phyloP scores from a whole-genome alignment of 352 stramenopile genomes.

The Phytophthora litchii region DNA sequence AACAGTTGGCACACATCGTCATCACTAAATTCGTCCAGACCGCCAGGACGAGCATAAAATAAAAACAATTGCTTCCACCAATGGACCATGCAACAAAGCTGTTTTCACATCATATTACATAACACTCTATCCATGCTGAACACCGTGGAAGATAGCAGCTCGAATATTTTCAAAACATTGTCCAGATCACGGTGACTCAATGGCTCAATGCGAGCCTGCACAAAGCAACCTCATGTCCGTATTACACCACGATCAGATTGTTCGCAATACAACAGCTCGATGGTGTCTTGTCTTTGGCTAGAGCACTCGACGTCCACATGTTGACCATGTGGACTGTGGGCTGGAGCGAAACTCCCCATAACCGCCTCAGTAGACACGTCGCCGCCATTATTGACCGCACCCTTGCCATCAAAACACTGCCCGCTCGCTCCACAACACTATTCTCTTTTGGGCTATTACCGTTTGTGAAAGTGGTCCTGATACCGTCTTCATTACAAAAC shows the following conservation, averaged over 20 bases:
- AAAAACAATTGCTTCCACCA: slow-evolving; percentile 12
- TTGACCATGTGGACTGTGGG: slow-evolving; percentile 22
- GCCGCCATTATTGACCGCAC: slow-evolving; percentile 14
- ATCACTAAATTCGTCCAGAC: neutral
- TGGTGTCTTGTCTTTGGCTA: slow-evolving; percentile 10
- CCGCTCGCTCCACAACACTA: slow-evolving; percentile 17
- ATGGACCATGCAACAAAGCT: slow-evolving; percentile 9
- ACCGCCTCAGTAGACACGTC: slow-evolving; percentile 12
- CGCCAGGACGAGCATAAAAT: slow-evolving; percentile 7
- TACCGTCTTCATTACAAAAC: slow-evolving; percentile 12
- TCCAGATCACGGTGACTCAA: neutral
- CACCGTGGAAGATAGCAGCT: slow-evolving; percentile 17
- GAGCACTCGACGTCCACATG: slow-evolving; percentile 7
- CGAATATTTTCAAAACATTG: slow-evolving; percentile 26
- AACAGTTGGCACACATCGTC: slow-evolving; percentile 1
- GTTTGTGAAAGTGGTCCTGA: slow-evolving; percentile 16
- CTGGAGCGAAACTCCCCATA: slow-evolving; percentile 20
- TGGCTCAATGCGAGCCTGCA: slow-evolving; percentile 13
- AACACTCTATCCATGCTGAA: slow-evolving; percentile 2
- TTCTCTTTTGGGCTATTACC: slow-evolving; percentile 30
- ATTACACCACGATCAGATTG: slow-evolving; percentile 11
- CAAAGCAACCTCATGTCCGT: slow-evolving; percentile 16
- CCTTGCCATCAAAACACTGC: neutral
- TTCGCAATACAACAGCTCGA: slow-evolving; percentile 13
- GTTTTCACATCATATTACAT: slow-evolving; percentile 24